Percentiles rank a stretch among this genome's conserved stretches.
Evolutionary conservation across 495 filamentous ascomycete species (phyloP).

Genomic region (Geopyxis carbonaria): DNA sequence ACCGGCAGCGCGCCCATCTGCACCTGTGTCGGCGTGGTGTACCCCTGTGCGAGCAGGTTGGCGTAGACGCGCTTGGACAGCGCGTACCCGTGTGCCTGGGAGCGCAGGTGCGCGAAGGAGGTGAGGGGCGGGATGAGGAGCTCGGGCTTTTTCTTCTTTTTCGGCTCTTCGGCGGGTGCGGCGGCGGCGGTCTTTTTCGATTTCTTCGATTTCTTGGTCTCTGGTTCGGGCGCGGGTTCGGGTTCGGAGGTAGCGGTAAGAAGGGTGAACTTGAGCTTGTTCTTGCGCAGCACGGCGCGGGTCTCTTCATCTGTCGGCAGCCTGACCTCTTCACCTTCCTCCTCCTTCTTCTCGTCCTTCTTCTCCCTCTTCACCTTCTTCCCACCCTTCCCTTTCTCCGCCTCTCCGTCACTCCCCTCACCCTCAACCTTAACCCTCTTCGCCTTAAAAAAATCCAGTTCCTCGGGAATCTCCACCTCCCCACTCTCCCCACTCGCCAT

Average conservation of each 20-base stretch:
- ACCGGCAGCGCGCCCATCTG: constrained; percentile 75
- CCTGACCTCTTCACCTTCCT: constrained; percentile 20
- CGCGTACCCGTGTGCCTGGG: constrained; percentile 36
- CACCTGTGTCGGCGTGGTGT: constrained; percentile 76
- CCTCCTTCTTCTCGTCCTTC: constrained; percentile 7
- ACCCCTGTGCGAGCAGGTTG: constrained; percentile 72
- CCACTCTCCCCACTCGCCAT: constrained; percentile 1
- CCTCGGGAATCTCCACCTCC: constrained; percentile 5
- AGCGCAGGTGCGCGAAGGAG: constrained; percentile 55
- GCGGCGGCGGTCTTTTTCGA: constrained; percentile 34
- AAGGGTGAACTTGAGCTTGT: constrained; percentile 74
- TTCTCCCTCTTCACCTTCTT: constrained; percentile 3
- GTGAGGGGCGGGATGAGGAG: constrained; percentile 55
- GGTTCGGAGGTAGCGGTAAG: constrained; percentile 32
- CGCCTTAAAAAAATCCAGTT: constrained; percentile 22
- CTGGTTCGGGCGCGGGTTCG: constrained; percentile 19
- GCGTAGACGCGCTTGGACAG: constrained; percentile 52
- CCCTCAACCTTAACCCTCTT: constrained; percentile 21
- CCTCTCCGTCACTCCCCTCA: constrained; percentile 9
- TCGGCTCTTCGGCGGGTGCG: constrained; percentile 27
- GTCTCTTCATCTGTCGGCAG: constrained; percentile 46
- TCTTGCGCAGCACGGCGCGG: constrained; percentile 53
- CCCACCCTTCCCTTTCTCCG: constrained; percentile 8
- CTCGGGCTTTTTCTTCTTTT: constrained; percentile 38
- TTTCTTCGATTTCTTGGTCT: constrained; percentile 35